Evolutionary conservation across 371 early-diverging fungal genomes (phyloP).

Genomic region (Rhizopus sp.): DNA sequence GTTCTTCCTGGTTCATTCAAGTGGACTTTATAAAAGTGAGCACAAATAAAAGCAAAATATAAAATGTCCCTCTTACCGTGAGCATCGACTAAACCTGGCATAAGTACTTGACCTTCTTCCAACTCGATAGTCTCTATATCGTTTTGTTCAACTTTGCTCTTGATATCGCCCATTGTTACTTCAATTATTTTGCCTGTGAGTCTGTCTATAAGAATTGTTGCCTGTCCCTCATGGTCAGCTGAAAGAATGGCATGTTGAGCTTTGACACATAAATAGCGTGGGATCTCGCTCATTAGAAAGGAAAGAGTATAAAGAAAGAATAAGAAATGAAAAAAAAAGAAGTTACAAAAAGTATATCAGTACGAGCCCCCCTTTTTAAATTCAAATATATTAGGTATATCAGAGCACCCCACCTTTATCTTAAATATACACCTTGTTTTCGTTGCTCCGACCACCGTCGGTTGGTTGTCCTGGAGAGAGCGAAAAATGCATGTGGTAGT

Average conservation of each 20-base stretch:
- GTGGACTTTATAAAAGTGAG: slow-evolving; percentile 52
- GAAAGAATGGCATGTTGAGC: slow-evolving; percentile 49
- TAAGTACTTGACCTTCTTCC: slow-evolving; percentile 57
- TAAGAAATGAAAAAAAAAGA: no score
- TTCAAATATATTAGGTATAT: no score
- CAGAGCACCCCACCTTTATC: no score
- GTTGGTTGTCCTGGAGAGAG: no score
- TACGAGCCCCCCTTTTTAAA: no score
- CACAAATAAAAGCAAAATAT: not conserved
- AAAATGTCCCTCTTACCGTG: slow-evolving; percentile 49
- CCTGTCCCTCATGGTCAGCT: slow-evolving; percentile 40
- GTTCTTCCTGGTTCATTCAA: slow-evolving; percentile 85
- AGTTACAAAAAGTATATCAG: no score
- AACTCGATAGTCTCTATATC: slow-evolving; percentile 30
- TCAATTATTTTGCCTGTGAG: slow-evolving; percentile 54
- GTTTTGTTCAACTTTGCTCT: slow-evolving; percentile 9
- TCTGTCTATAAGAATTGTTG: slow-evolving; percentile 51
- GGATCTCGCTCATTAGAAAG: not conserved
- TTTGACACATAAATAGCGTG: slow-evolving; percentile 38
- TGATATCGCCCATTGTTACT: slow-evolving; percentile 25
- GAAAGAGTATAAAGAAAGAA: no score
- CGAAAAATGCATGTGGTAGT: no score
- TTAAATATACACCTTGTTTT: no score
- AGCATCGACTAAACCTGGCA: slow-evolving; percentile 79
- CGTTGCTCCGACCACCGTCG: no score